A percentile compares a stretch with the other conserved stretches of the same genome.
Evolutionary conservation across 2,329 filamentous ascomycete genomes (phyloP).

Genomic region (Colletotrichum lini): DNA sequence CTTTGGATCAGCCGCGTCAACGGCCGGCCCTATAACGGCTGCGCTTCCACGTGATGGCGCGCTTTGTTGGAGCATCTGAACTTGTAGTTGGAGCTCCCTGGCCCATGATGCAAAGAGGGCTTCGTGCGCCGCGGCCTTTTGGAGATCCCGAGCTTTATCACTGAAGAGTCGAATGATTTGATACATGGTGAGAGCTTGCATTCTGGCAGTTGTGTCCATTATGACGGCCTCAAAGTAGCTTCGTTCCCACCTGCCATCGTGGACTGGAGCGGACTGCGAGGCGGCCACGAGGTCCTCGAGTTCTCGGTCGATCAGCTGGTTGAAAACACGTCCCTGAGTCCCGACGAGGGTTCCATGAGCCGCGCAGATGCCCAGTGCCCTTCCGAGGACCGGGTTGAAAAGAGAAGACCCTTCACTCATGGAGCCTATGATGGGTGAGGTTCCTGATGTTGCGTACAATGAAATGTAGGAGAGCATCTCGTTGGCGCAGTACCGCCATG

Average conservation of each 20-base stretch:
- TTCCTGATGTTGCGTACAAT: conserved; percentile 14
- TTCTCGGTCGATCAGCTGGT: conserved; percentile 16
- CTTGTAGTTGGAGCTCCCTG: conserved; percentile 22
- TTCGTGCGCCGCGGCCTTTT: conserved; percentile 10
- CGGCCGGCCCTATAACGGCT: background rate
- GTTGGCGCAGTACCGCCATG: conserved; percentile 24
- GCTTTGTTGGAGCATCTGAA: conserved; percentile 3
- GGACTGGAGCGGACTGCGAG: background rate
- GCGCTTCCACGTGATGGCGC: background rate
- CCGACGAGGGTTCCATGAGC: conserved; percentile 12
- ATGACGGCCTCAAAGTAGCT: background rate
- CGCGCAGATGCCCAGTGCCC: conserved; percentile 22
- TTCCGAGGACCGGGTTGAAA: conserved; percentile 7
- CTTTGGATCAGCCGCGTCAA: background rate
- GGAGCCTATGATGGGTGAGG: background rate
- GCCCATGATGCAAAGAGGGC: conserved; percentile 22
- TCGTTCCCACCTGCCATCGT: background rate
- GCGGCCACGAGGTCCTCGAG: conserved; percentile 1
- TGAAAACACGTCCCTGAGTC: background rate
- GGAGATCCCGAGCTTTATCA: background rate
- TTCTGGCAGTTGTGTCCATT: background rate
- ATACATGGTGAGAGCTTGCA: conserved; percentile 25
- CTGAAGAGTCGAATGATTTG: conserved; percentile 32
- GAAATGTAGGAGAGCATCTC: conserved; percentile 34
- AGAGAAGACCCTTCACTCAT: too few relatives aligned